Conservation (phyloP, 441 rosid genomes). For the Croton laevigatus region DNA sequence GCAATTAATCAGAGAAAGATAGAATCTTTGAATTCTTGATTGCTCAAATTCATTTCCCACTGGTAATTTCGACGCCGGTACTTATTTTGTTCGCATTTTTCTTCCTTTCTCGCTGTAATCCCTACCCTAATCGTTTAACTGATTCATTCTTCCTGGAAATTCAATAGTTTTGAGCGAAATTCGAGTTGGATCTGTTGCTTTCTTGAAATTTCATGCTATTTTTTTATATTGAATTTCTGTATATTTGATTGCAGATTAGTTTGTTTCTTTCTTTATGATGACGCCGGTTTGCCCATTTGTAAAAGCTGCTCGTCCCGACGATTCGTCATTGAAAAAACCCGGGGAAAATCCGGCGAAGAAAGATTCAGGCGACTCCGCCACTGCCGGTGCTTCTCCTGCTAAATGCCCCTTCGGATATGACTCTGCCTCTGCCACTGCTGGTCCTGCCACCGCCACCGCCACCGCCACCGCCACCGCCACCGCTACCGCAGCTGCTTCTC, state of each 20-base stretch:
- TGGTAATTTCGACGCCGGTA: background rate
- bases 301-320: constrained; percentile 61
- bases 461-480: background rate
- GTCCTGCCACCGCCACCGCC: background rate
- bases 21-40: too few relatives aligned
- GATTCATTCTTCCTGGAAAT: background rate
- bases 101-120: background rate
- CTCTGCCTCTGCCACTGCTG: constrained; percentile 27
- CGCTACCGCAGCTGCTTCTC: constrained; percentile 27
- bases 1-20: background rate
- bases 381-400: constrained; percentile 30
- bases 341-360: constrained; percentile 33
- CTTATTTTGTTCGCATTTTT: background rate
- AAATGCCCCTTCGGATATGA: constrained; percentile 63
- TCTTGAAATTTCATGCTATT: background rate
- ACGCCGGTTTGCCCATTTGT: constrained; percentile 71
- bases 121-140: background rate
- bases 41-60: background rate
- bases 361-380: constrained; percentile 39
- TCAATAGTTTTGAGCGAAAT: background rate
- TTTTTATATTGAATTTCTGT: constrained; percentile 4
- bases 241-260: constrained; percentile 14
- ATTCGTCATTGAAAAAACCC: constrained; percentile 36
- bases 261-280: constrained; percentile 32
- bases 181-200: background rate